A percentile compares a stretch with the other conserved stretches of the same genome.
phyloP scores from a whole-genome alignment of 805 yeast genomes.

The Kuraishia molischiana region DNA sequence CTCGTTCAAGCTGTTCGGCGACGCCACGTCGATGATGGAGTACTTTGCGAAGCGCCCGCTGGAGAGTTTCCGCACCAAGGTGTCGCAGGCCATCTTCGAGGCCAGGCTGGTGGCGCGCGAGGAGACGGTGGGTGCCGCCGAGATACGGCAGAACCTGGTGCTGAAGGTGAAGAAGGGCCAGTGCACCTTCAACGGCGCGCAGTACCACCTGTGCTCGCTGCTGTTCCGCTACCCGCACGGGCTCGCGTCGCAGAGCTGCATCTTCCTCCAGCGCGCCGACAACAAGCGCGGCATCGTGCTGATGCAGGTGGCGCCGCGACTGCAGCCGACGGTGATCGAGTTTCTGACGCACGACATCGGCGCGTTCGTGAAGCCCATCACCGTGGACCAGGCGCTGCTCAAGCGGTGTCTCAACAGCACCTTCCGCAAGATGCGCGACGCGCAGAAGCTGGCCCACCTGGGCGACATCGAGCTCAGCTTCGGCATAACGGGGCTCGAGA shows the following conservation, averaged over 20 bases:
- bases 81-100: not conserved
- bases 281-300: conserved; percentile 7
- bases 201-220: not conserved
- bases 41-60: not conserved
- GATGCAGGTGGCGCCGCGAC: conserved; percentile 11
- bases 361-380: conserved; percentile 9
- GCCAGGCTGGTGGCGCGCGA: not conserved
- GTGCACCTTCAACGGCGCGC: not conserved
- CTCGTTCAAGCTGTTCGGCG: not conserved
- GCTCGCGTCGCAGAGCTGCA: not conserved
- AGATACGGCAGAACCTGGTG: not conserved
- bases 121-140: not conserved
- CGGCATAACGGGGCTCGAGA: conserved; percentile 6
- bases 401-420: conserved; percentile 7
- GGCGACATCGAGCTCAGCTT: conserved; percentile 13
- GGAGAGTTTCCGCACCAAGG: not conserved
- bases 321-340: conserved; percentile 11
- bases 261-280: not conserved
- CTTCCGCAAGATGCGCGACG: conserved; percentile 4
- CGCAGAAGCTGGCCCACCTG: conserved; percentile 4
- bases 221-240: conserved; percentile 1
- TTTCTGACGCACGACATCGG: conserved; percentile 14
- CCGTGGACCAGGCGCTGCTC: conserved; percentile 8
- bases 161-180: not conserved
- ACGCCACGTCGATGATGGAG: not conserved